Percentiles rank a stretch among this genome's conserved stretches.
phyloP scores from a whole-genome alignment of 75 land plant species.

The Gnetum montanum region DNA sequence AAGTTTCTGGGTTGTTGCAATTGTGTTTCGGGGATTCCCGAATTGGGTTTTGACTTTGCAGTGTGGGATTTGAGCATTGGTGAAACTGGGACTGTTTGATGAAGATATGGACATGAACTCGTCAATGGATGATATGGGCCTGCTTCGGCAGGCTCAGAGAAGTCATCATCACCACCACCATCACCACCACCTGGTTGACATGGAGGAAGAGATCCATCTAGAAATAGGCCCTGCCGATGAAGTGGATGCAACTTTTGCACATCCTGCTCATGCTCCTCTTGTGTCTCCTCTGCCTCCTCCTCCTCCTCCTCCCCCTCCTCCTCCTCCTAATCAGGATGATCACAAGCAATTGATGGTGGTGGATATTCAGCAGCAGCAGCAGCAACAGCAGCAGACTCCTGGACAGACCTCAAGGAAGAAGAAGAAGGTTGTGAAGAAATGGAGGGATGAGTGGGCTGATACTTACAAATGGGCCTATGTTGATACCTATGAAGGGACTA shows the following conservation, averaged over 20 bases:
- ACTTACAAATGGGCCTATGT: slow-evolving; percentile 99
- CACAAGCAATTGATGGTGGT: slow-evolving; percentile 43
- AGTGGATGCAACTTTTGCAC: slow-evolving; percentile 66
- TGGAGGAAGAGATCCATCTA: slow-evolving; percentile 87
- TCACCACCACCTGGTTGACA: slow-evolving; percentile 49
- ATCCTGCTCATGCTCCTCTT: slow-evolving; percentile 25
- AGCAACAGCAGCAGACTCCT: slow-evolving; percentile 48
- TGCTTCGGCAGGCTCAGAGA: slow-evolving; percentile 61
- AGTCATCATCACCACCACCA: slow-evolving; percentile 12
- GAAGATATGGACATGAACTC: slow-evolving; percentile 53
- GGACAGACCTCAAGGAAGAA: slow-evolving; percentile 66
- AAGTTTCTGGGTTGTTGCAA: no score
- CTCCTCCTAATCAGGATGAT: slow-evolving; percentile 37
- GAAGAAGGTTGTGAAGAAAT: slow-evolving; percentile 93
- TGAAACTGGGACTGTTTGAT: no score
- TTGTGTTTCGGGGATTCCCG: no score
- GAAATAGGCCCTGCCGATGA: slow-evolving; percentile 93
- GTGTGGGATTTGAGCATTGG: no score
- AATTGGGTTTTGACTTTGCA: no score
- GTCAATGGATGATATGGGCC: slow-evolving; percentile 67
- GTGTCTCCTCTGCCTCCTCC: slow-evolving; percentile 14
- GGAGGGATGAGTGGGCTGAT: slow-evolving; percentile 99
- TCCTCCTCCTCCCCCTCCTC: slow-evolving; percentile 31
- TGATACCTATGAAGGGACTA: slow-evolving; percentile 77
- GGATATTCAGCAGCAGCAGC: slow-evolving; percentile 46